Evolutionary conservation across 2,329 filamentous ascomycete species (phyloP).

Genomic region (Microsporum audouinii): DNA sequence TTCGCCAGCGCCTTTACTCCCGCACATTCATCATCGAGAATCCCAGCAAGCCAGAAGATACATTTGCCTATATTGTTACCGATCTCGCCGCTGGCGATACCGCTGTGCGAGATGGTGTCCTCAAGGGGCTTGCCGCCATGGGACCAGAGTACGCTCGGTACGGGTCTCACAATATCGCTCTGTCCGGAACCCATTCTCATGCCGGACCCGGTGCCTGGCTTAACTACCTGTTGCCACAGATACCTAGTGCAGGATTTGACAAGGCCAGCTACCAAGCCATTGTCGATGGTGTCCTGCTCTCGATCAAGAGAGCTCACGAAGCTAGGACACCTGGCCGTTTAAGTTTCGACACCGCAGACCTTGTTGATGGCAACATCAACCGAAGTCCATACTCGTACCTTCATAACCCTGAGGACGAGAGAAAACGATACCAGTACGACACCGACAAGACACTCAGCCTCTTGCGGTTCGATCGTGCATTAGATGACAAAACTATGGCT

Average conservation of each 20-base stretch:
- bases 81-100: conserved; percentile 85
- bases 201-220: conserved; percentile 85
- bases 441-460: conserved; percentile 71
- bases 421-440: conserved; percentile 52
- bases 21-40: conserved; percentile 79
- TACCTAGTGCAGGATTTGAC: conserved; percentile 77
- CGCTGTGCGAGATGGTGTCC: conserved; percentile 73
- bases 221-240: conserved; percentile 86
- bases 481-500: conserved; percentile 65
- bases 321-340: conserved; percentile 59
- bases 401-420: conserved; percentile 68
- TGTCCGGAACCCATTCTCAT: conserved; percentile 89
- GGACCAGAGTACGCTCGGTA: conserved; percentile 66
- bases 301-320: conserved; percentile 70
- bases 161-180: conserved; percentile 66
- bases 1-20: conserved; percentile 79
- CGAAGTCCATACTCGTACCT: conserved; percentile 80
- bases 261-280: conserved; percentile 80
- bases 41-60: conserved; percentile 51
- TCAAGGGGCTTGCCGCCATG: conserved; percentile 58
- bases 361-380: conserved; percentile 73
- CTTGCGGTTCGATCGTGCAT: conserved; percentile 62
- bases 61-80: conserved; percentile 77
- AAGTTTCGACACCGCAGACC: conserved; percentile 55
- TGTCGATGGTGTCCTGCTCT: conserved; percentile 71